These are phyloP conservation scores for Nicotiana otophora DNA, from an alignment of 257 asterid species.

Conservation along the genomic window DNA sequence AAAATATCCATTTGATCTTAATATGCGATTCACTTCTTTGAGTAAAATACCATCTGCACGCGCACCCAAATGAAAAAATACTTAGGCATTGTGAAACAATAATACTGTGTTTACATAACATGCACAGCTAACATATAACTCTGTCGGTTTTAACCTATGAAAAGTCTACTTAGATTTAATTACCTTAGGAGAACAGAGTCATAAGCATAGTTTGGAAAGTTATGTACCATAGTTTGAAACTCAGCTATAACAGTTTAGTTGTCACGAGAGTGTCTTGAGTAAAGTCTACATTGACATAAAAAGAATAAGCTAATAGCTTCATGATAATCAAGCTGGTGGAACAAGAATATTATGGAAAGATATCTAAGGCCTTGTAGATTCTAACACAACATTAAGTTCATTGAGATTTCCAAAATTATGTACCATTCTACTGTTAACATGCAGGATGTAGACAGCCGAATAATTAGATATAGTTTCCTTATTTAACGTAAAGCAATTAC, in stretches of 20 bases:
- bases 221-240: not conserved
- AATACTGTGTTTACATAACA: not conserved
- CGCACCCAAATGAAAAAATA: not conserved
- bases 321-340: constrained; percentile 1
- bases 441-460: not conserved
- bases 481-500: not conserved
- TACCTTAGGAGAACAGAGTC: not conserved
- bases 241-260: not conserved
- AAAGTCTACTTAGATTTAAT: not conserved
- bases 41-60: constrained; percentile 80
- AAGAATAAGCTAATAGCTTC: not conserved
- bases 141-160: not conserved
- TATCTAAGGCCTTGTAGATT: not conserved
- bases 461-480: not conserved
- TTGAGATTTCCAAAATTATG: not conserved
- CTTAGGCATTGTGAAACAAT: not conserved
- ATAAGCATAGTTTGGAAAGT: not conserved
- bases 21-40: constrained; percentile 77
- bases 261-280: not conserved
- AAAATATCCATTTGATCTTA: constrained; percentile 76
- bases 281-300: not conserved
- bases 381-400: not conserved
- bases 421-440: not conserved
- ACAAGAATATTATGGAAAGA: not conserved
- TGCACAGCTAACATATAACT: not conserved